Base-by-base conservation (phyloP, 768 basidiomycete genomes). In the Phlegmacium glaucopus region DNA sequence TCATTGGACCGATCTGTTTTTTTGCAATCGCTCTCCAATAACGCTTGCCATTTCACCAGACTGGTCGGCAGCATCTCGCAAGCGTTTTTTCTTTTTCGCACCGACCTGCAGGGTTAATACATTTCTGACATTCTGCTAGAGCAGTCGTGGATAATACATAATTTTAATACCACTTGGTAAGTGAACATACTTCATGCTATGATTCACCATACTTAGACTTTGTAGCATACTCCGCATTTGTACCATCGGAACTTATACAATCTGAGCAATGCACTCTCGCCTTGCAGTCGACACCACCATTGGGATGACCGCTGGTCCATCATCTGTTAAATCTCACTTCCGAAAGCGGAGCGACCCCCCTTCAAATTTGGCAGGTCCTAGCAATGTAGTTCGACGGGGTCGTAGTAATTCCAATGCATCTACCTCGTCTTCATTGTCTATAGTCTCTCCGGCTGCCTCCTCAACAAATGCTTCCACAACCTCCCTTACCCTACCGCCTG, bases 361-460 rank as follows among this genome's bases (percentile, higher is more conserved):
- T 49, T 54, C 61, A n/a, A 62, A 59, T 42, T 57, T 71, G 26
- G 59, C 63, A 15, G 67, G 65, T 39, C 66, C 72, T 44, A 65
- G 59, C 52, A 59, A 55, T 44, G 45, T 54, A 27, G 51, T 45
- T 39, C 60, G 61, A 45, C 73, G 80, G 39, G 51, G 63, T 37
- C 75, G 81, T 50, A 81, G 75, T 53, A 59, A 67, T 17, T 83
- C 82, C 17, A 77, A 72, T 30, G 78, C 79, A 17, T 84, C 83
- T 12, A 70, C 78, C 7, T 66, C 74, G 25, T 83, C 82, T 4
- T 78, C 79, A 7, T 58, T 80, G 30, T 81, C 82, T 13, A 69
- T 79, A 44, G 65, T 77, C 39, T 80, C 82, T 15, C 82, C 80
- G 4, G 66, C 66, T 34, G 72, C 79, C 27, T 69, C 74, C 10